Base-by-base conservation (phyloP, 768 basidiomycete genomes). In the Pulveroboletus sp. region DNA sequence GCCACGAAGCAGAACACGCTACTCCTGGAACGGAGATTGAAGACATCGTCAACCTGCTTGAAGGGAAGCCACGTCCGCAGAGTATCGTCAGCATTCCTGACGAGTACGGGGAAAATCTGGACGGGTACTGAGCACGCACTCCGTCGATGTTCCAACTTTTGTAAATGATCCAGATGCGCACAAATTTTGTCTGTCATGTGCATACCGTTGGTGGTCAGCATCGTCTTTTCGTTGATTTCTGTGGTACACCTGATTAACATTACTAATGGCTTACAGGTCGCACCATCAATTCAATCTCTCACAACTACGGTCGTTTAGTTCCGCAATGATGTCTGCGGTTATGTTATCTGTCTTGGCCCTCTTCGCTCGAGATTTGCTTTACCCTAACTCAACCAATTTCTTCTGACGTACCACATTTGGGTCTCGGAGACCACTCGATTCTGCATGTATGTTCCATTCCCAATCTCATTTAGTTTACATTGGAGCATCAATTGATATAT, bases 41-140 rank as follows among this genome's bases (percentile, higher is more conserved):
- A 63, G 79, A 80, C 47, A 80, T 87, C 44, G 80, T 89, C 51
- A 80, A 75, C 57, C 72, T 87, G 56, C 78, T 88, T 12, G 82
- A 89, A 67, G 53, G 61, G 38, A 78, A 75, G 54, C 59, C 68
- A 11, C 71, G 69, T 43, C 71, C 72, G 19, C 66, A 67, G 47
- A 77, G 71, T 63, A 72, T 76, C 43, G 62, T 65, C 41, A 74
- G 69, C 63, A 79, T 81, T 52, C 78, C 79, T 40, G 79, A 79
- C 52, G 77, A 80, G 40, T 70, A 79, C 36, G 71, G 71, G 39
- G 81, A 81, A 57, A 79, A 81, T 57, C 71, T 73, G 20, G 78
- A 77, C 52, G 80, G 77, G 55, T 77, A 80, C 31, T 80, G 52
- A 71, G 55, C 61, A 52, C 16, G 40, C 31, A 20, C 40, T 45